phyloP scores from a whole-genome alignment of 305 asterid species.

The Withania somnifera region DNA sequence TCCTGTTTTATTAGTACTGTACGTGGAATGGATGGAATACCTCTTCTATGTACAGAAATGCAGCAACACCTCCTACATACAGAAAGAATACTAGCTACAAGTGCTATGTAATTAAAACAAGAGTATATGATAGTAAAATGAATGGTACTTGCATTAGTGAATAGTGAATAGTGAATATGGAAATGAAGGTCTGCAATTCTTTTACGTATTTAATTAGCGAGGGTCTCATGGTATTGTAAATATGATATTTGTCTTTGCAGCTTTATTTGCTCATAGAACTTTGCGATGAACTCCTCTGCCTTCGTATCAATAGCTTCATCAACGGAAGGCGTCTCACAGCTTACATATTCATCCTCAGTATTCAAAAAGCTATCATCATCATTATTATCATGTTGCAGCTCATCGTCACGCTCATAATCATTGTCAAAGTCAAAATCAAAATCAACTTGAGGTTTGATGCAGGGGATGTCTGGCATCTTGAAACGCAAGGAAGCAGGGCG shows the following conservation, averaged over 20 bases:
- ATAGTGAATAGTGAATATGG: no score
- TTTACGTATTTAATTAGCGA: neutral
- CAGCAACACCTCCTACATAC: neutral
- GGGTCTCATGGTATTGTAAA: constrained; percentile 20
- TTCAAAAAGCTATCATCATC: constrained; percentile 3
- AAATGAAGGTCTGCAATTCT: neutral
- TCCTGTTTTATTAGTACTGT: no score
- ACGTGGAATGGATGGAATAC: neutral
- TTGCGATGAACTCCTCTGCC: constrained; percentile 73
- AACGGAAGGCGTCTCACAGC: neutral
- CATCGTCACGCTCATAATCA: neutral
- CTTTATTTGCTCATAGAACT: constrained; percentile 60
- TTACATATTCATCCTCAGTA: neutral
- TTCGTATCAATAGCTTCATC: constrained; percentile 52
- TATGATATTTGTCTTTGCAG: constrained; percentile 46
- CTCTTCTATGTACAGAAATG: neutral
- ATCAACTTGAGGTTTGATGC: constrained; percentile 35
- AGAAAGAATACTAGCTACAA: neutral
- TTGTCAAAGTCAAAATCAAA: constrained; percentile 39
- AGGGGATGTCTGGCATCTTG: constrained; percentile 62
- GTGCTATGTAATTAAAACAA: no score
- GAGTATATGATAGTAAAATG: no score
- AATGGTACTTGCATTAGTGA: no score
- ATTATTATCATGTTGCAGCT: neutral
- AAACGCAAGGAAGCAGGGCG: constrained; percentile 50